These are phyloP conservation scores for Dichotomocladium elegans DNA, from an alignment of 371 early-diverging fungal genomes.

Conservation along the genomic window DNA sequence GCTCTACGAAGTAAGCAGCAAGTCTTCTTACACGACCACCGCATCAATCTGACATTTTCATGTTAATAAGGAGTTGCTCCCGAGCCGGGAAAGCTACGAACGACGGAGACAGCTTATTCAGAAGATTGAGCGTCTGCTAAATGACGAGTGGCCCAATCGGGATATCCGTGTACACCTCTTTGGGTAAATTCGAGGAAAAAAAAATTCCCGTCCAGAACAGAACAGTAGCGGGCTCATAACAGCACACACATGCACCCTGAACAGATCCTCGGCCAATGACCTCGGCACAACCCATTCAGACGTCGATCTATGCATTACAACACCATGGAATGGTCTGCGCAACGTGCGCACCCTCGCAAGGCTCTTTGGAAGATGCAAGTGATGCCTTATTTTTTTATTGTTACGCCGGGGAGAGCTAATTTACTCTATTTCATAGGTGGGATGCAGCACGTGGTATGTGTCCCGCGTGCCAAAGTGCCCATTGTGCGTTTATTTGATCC, in stretches of 20 bases:
- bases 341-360: conserved; percentile 44
- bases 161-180: conserved; percentile 62
- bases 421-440: conserved; percentile 35
- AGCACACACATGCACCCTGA: too few relatives aligned
- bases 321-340: conserved; percentile 45
- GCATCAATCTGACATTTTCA: background rate
- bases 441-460: conserved; percentile 49
- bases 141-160: conserved; percentile 53
- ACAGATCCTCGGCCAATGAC: conserved; percentile 57
- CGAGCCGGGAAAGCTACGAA: conserved; percentile 56
- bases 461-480: conserved; percentile 63
- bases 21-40: background rate
- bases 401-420: background rate
- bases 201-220: too few relatives aligned
- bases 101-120: conserved; percentile 47
- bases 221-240: too few relatives aligned
- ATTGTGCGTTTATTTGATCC: conserved; percentile 62
- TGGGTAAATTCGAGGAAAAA: conserved; percentile 47
- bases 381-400: background rate
- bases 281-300: conserved; percentile 54
- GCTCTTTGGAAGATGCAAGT: conserved; percentile 31
- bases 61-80: conserved; percentile 42
- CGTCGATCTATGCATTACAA: conserved; percentile 60
- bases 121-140: conserved; percentile 53
- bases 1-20: conserved; percentile 23